Evolutionary conservation across 768 basidiomycete genomes (phyloP).

Genomic region (Paxillus ammoniavirescens): DNA sequence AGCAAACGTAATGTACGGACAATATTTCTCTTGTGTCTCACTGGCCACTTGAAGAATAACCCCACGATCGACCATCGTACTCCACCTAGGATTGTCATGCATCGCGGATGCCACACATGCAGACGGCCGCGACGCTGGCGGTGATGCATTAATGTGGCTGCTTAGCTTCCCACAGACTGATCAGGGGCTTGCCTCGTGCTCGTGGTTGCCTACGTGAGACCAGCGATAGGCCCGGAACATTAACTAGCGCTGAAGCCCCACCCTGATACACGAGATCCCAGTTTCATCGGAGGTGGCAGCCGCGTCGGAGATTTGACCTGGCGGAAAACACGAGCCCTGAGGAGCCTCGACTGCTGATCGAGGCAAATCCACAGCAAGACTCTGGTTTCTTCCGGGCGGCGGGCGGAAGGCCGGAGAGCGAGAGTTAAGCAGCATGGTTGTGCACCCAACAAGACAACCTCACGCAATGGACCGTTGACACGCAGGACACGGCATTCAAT

Average conservation of each 20-base stretch:
- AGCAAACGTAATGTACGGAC: too few species aligned
- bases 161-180: neutral
- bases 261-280: neutral
- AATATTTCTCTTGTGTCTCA: too few species aligned
- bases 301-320: conserved; percentile 3
- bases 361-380: neutral
- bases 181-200: neutral
- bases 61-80: neutral
- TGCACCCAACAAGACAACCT: neutral
- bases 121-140: neutral
- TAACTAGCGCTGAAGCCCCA: neutral
- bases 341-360: neutral
- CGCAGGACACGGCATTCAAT: neutral
- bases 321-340: conserved; percentile 11
- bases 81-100: neutral
- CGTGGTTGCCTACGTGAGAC: neutral
- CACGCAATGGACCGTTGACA: neutral
- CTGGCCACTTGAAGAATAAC: too few species aligned
- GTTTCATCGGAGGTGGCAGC: neutral
- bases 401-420: neutral
- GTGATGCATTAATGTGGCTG: neutral
- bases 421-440: neutral
- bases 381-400: neutral
- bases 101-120: neutral
- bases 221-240: neutral